Percentiles rank a stretch among this genome's conserved stretches.
phyloP scores from a whole-genome alignment of 208 protist species.

The Crithidia acanthocephali region DNA sequence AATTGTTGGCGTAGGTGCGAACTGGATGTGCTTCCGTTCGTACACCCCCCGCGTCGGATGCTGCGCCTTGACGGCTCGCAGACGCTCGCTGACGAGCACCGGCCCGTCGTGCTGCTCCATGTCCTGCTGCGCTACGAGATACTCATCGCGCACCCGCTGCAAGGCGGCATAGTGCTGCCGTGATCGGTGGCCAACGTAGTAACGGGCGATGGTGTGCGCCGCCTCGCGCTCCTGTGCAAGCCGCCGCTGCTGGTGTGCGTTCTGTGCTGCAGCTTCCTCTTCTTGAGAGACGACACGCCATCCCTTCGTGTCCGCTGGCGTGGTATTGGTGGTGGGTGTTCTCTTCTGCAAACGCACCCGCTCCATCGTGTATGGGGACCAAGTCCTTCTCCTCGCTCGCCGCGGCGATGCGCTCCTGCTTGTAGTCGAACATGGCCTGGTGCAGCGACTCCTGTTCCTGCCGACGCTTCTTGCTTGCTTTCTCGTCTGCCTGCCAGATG shows the following conservation, averaged over 20 bases:
- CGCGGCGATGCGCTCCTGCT: constrained; percentile 49
- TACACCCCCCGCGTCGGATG: constrained; percentile 10
- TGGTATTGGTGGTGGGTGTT: not conserved
- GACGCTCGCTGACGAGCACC: constrained; percentile 6
- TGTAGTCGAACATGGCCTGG: constrained; percentile 44
- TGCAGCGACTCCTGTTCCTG: constrained; percentile 32
- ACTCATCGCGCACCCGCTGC: constrained; percentile 25
- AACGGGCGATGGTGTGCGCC: constrained; percentile 13
- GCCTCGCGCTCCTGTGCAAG: constrained; percentile 21
- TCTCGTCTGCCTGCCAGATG: constrained; percentile 27
- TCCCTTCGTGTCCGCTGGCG: not conserved
- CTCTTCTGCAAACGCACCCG: constrained; percentile 20
- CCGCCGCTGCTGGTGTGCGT: constrained; percentile 5
- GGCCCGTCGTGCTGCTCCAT: constrained; percentile 17
- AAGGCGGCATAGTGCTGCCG: constrained; percentile 17
- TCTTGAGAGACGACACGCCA: not conserved
- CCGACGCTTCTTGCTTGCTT: constrained; percentile 18
- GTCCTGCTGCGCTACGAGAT: constrained; percentile 17
- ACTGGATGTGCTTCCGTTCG: not conserved
- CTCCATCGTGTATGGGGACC: constrained; percentile 19
- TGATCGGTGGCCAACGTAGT: constrained; percentile 10
- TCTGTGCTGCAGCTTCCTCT: not conserved
- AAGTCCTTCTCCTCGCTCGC: constrained; percentile 45
- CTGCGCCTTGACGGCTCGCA: constrained; percentile 11
- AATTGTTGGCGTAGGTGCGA: not conserved